Evolutionary conservation across 139 green algal genomes (phyloP).

Genomic region (Chlamydomonas sp.): DNA sequence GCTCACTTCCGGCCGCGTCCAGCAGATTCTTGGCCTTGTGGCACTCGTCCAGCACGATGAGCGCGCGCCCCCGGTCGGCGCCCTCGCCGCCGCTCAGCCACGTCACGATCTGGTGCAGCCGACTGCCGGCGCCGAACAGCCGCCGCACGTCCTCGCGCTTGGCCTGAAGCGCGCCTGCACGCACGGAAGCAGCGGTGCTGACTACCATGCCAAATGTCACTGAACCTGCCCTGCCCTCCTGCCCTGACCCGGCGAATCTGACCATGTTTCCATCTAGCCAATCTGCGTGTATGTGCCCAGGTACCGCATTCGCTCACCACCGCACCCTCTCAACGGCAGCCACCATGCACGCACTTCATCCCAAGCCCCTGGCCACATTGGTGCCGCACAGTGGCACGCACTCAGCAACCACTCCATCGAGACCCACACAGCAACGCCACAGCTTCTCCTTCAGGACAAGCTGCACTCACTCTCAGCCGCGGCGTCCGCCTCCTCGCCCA

Average conservation of each 20-base stretch:
- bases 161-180: background rate
- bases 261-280: no score
- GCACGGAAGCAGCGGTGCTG: background rate
- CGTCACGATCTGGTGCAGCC: slow-evolving; percentile 22
- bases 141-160: slow-evolving; percentile 34
- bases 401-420: no score
- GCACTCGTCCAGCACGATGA: slow-evolving; percentile 68
- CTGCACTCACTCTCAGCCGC: slow-evolving; percentile 8
- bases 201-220: no score
- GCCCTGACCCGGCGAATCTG: no score
- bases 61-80: background rate
- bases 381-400: no score
- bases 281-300: no score
- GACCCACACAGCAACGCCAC: no score
- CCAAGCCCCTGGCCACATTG: no score
- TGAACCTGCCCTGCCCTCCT: no score
- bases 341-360: no score
- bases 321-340: no score
- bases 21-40: slow-evolving; percentile 96
- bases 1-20: slow-evolving; percentile 21
- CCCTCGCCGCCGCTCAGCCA: slow-evolving; percentile 25
- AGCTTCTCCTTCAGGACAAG: background rate
- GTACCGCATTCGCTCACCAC: no score
- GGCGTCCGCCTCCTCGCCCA: background rate
- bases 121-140: slow-evolving; percentile 22